Evolutionary conservation across 129 eudicot species (phyloP), one percentile per base, ranked within the genome.

Genomic region (Deinandra increscens): DNA sequence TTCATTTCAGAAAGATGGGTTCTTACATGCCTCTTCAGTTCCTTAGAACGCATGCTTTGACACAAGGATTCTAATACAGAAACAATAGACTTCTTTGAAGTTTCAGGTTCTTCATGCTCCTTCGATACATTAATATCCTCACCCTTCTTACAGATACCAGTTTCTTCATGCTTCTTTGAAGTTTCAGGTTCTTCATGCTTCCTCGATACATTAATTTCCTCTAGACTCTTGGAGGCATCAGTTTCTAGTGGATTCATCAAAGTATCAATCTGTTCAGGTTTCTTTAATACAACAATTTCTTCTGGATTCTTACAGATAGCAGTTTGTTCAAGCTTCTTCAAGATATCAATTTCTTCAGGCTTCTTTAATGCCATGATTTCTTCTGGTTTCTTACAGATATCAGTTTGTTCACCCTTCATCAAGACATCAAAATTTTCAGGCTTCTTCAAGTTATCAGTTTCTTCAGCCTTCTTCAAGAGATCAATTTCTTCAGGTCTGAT

Each of bases 31-130:
- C 41, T 68, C 23, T 81, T 78, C 20, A 89, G n/a, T 37, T 58
- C 68, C 41, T 69, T 78, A 45, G 75, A 48, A 72, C 46, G 34
- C 94, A 86, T 80, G 14, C 59, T 38, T 64, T 50, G 19, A 70
- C 90, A 84, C 4, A 78, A 6, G 43, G n/a, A 50, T 69, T 81
- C 81, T 31, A 86, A 55, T 38, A 70, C 84, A 3, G 86, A 63
- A 23, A 45, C 14, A 10, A 7, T 17, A 10, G 55, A 14, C 34
- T 68, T 77, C 34, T 33, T 33, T 4, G 69, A 17, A 6, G 11
- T 22, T 36, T 51, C 61, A 26, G 0, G 19, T 53, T 53, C 33
- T 26, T 56, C 45, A 42, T 17, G 43, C 54, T 58, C 29, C 15
- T 42, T 33, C 6, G 10, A 23, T 9, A 11, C 5, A 10, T 6